Evolutionary conservation across 805 yeast genomes (phyloP).

Genomic region (Kodamaea hsintzibuensis): DNA sequence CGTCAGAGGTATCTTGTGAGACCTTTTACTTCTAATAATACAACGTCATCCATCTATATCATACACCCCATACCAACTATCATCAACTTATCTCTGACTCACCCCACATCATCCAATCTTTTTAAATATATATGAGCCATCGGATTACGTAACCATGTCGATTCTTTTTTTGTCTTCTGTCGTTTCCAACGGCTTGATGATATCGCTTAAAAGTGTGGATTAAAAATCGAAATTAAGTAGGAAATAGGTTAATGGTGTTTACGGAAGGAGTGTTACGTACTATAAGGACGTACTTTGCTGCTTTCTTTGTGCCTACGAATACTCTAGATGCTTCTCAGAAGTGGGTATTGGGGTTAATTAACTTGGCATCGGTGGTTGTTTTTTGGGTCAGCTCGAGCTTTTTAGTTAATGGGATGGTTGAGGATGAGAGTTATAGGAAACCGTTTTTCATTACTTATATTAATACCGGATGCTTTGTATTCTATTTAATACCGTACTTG

Average conservation of each 20-base stretch:
- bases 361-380: constrained; percentile 72
- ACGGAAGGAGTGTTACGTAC: constrained; percentile 1
- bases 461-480: constrained; percentile 80
- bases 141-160: neutral
- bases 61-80: no score
- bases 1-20: no score
- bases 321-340: constrained; percentile 34
- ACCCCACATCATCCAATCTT: neutral
- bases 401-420: constrained; percentile 74
- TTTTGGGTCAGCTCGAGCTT: constrained; percentile 93
- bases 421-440: constrained; percentile 68
- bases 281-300: constrained; percentile 13
- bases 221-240: neutral
- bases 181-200: neutral
- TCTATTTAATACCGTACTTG: constrained; percentile 70
- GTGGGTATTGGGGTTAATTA: constrained; percentile 79
- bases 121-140: neutral
- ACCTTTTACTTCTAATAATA: no score
- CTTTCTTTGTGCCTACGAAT: constrained; percentile 22
- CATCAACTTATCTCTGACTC: neutral
- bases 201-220: constrained; percentile 1
- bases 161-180: neutral
- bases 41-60: no score
- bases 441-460: constrained; percentile 92
- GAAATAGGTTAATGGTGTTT: constrained; percentile 1